Percentiles rank a stretch among this genome's conserved stretches.
Evolutionary conservation across 2,329 filamentous ascomycete species (phyloP).

Genomic region (Clathrospora elynae): DNA sequence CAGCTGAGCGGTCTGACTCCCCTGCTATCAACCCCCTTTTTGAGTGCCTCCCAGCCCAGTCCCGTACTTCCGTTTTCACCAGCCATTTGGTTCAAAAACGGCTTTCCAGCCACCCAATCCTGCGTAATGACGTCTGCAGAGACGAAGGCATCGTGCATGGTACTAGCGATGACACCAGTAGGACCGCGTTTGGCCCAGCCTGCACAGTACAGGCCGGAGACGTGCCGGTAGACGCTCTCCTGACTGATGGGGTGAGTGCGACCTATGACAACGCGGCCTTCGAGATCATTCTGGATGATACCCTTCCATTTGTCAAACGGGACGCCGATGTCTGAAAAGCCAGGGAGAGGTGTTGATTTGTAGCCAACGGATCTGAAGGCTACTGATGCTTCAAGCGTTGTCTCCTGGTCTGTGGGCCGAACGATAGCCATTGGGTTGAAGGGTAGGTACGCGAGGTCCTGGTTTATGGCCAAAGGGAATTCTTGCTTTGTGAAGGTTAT

Average conservation of each 20-base stretch:
- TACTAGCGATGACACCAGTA: slow-evolving; percentile 93
- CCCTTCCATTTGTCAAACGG: slow-evolving; percentile 77
- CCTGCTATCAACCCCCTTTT: slow-evolving; percentile 60
- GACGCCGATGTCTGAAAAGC: slow-evolving; percentile 73
- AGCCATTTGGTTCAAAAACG: slow-evolving; percentile 55
- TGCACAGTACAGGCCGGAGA: slow-evolving; percentile 84
- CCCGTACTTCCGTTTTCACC: slow-evolving; percentile 47
- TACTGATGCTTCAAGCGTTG: slow-evolving; percentile 66
- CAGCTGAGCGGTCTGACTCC: slow-evolving; percentile 72
- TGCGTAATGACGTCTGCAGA: slow-evolving; percentile 81
- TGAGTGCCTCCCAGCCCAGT: slow-evolving; percentile 78
- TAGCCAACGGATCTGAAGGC: slow-evolving; percentile 97
- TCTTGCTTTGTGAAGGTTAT: slow-evolving; percentile 68
- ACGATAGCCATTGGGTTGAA: slow-evolving; percentile 60
- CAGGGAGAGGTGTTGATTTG: slow-evolving; percentile 76
- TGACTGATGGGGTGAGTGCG: slow-evolving; percentile 41
- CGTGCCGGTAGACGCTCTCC: no score
- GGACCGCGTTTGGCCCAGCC: slow-evolving; percentile 97
- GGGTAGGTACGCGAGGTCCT: no score
- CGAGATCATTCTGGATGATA: slow-evolving; percentile 79
- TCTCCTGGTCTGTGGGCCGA: slow-evolving; percentile 51
- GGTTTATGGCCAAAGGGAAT: no score
- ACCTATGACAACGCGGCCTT: slow-evolving; percentile 71
- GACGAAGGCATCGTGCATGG: slow-evolving; percentile 91
- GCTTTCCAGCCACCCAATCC: slow-evolving; percentile 67